Conservation (phyloP, 2,329 filamentous ascomycete species). For the Pseudocercospora fijiensis region DNA sequence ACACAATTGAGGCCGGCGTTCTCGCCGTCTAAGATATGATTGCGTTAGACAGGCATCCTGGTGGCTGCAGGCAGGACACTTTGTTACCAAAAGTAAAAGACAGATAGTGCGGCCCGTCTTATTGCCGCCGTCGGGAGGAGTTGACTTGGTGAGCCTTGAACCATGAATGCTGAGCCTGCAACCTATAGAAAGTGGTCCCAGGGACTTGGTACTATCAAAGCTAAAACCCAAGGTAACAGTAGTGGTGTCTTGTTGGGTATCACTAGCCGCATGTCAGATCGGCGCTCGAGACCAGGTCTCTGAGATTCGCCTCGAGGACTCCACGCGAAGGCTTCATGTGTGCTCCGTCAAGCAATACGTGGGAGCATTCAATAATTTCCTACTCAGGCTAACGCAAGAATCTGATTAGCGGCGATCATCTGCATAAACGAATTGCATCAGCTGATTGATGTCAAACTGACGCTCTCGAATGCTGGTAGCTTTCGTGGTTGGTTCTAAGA, state of each 20-base stretch:
- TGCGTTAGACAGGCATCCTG: background rate
- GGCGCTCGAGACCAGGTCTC: background rate
- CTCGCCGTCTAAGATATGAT: background rate
- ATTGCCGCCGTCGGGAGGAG: background rate
- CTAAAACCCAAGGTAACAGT: background rate
- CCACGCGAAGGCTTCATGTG: background rate
- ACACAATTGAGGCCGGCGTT: background rate
- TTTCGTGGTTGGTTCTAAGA: background rate
- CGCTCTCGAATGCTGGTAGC: background rate
- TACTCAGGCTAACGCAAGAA: background rate
- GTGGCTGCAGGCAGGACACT: background rate
- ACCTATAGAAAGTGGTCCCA: background rate
- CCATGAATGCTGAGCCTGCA: background rate
- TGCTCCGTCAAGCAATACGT: background rate
- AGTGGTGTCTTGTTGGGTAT: background rate
- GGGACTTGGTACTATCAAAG: slow-evolving; percentile 2
- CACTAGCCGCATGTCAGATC: background rate
- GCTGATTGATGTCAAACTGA: slow-evolving; percentile 6
- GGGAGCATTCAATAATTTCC: background rate
- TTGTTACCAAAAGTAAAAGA: background rate
- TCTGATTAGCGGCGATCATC: slow-evolving; percentile 4
- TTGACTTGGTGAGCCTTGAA: background rate
- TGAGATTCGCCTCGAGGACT: background rate
- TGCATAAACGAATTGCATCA: background rate
- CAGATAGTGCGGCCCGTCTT: background rate